Evolutionary conservation across 2,329 filamentous ascomycete species (phyloP).

Genomic region (Bipolaris zeicola): DNA sequence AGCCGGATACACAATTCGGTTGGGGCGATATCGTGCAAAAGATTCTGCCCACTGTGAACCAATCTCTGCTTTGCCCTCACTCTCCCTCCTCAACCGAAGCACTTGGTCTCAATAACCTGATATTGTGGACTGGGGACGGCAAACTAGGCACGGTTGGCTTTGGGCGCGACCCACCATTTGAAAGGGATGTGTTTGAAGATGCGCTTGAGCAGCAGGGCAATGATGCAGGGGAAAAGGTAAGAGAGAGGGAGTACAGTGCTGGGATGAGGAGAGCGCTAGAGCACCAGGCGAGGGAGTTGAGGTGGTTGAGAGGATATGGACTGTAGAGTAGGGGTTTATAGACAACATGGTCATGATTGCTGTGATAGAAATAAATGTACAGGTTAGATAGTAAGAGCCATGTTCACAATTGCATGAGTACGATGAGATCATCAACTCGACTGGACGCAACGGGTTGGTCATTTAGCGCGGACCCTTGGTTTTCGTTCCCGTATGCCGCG

Average conservation of each 20-base stretch:
- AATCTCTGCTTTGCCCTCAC: slow-evolving; percentile 9
- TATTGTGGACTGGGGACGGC: slow-evolving; percentile 85
- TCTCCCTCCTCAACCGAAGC: slow-evolving; percentile 10
- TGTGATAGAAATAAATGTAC: neutral
- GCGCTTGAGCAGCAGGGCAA: slow-evolving; percentile 47
- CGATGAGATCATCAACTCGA: too few species aligned
- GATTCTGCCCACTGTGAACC: slow-evolving; percentile 65
- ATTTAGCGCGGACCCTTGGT: neutral
- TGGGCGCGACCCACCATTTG: slow-evolving; percentile 42
- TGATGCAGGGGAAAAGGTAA: slow-evolving; percentile 48
- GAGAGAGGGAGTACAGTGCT: slow-evolving; percentile 67
- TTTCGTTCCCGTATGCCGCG: neutral
- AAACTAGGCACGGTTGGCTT: slow-evolving; percentile 72
- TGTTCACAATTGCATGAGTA: neutral
- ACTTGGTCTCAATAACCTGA: slow-evolving; percentile 64
- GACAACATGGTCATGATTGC: neutral
- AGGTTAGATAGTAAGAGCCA: neutral
- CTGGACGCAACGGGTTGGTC: neutral
- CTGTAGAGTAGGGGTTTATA: slow-evolving; percentile 39
- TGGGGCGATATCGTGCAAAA: slow-evolving; percentile 75
- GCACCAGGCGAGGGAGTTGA: slow-evolving; percentile 77
- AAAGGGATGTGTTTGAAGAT: slow-evolving; percentile 40
- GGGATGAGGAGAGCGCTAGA: slow-evolving; percentile 77
- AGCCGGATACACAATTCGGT: neutral
- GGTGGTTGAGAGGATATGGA: slow-evolving; percentile 73